These are phyloP conservation scores for Fusarium hostae DNA, from an alignment of 2,329 filamentous ascomycete species.

Conservation along the genomic window DNA sequence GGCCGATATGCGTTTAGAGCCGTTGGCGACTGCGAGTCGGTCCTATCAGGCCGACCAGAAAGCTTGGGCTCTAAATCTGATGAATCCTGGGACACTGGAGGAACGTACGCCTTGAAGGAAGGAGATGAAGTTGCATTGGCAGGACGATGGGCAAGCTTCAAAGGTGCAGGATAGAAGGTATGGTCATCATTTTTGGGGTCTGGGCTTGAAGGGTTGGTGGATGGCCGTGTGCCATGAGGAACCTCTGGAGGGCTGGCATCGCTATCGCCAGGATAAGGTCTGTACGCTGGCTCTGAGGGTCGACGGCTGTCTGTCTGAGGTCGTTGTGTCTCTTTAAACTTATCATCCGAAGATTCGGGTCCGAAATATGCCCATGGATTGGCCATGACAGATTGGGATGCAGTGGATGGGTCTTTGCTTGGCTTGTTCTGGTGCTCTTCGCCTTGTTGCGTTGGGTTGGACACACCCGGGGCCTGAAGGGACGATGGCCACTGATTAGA, in stretches of 20 bases:
- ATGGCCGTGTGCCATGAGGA: constrained; percentile 30
- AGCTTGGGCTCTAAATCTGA: constrained; percentile 21
- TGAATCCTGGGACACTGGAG: constrained; percentile 32
- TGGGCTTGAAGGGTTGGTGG: constrained; percentile 20
- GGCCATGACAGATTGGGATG: constrained; percentile 31
- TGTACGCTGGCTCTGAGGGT: constrained; percentile 26
- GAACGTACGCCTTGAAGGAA: constrained; percentile 46
- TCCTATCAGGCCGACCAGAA: constrained; percentile 14
- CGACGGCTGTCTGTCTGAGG: constrained; percentile 8
- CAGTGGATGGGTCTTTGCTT: constrained; percentile 3
- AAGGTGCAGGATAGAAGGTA: constrained; percentile 43
- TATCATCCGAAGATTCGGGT: constrained; percentile 25
- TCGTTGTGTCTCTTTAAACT: neutral
- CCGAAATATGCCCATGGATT: constrained; percentile 52
- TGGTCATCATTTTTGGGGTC: constrained; percentile 8
- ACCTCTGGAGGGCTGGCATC: constrained; percentile 19
- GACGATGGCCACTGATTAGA: constrained; percentile 49
- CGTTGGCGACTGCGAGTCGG: constrained; percentile 37
- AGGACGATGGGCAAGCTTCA: constrained; percentile 43
- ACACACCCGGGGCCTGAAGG: constrained; percentile 35
- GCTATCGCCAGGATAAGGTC: constrained; percentile 28
- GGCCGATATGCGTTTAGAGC: constrained; percentile 45
- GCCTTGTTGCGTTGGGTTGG: constrained; percentile 2
- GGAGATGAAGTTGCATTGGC: constrained; percentile 35
- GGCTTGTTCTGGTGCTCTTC: constrained; percentile 7